phyloP scores from a whole-genome alignment of 805 yeast genomes.

The Nakazawaea populi region DNA sequence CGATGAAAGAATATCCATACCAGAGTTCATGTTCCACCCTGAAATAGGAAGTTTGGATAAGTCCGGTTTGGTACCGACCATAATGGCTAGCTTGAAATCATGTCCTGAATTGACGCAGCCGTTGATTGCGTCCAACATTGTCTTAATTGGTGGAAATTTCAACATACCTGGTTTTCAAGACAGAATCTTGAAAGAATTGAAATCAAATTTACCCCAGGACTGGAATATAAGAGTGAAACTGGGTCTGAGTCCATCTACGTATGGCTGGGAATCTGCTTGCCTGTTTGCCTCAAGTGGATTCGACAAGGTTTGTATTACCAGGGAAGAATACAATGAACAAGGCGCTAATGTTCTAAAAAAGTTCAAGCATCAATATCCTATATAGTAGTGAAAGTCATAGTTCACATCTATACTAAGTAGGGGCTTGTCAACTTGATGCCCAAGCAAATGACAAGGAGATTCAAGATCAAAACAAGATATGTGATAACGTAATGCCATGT shows the following conservation, averaged over 20 bases:
- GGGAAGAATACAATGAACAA: slow-evolving; percentile 79
- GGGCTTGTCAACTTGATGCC: slow-evolving; percentile 1
- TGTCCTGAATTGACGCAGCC: slow-evolving; percentile 75
- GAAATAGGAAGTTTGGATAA: slow-evolving; percentile 69
- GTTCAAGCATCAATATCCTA: slow-evolving; percentile 1
- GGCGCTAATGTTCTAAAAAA: slow-evolving; percentile 46
- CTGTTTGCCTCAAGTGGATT: slow-evolving; percentile 34
- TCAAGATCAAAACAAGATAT: slow-evolving; percentile 3
- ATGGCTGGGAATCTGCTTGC: slow-evolving; percentile 57
- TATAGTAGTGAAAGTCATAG: slow-evolving; percentile 1
- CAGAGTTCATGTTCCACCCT: slow-evolving; percentile 86
- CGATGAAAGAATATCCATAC: slow-evolving; percentile 85
- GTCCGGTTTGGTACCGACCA: slow-evolving; percentile 69
- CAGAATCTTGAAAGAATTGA: slow-evolving; percentile 56
- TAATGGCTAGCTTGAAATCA: slow-evolving; percentile 60
- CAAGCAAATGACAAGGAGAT: slow-evolving; percentile 3
- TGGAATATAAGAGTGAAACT: slow-evolving; percentile 52
- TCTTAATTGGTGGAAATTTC: slow-evolving; percentile 78
- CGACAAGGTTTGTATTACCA: slow-evolving; percentile 53
- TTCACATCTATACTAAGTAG: not conserved
- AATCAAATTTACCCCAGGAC: slow-evolving; percentile 63
- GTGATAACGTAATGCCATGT: slow-evolving; percentile 1
- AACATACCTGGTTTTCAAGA: slow-evolving; percentile 61
- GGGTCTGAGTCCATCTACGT: slow-evolving; percentile 23
- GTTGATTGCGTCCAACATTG: slow-evolving; percentile 71